Conservation (phyloP, 495 filamentous ascomycete genomes). For the Bacidia gigantensis region DNA sequence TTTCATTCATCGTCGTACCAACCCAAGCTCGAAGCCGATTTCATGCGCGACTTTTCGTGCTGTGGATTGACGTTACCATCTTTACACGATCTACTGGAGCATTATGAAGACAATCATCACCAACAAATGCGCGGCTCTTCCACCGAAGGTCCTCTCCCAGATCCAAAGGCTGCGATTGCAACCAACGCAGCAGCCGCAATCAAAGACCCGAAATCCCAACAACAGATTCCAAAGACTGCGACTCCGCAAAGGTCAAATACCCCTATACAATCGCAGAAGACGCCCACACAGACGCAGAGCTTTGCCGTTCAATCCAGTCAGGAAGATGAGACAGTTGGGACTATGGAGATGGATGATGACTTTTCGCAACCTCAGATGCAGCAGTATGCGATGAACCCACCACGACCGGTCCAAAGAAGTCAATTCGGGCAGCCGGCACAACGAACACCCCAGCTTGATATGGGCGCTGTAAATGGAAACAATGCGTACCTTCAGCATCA, state of each 20-base stretch:
- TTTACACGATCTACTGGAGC: conserved; percentile 85
- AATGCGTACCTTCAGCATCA: conserved; percentile 42
- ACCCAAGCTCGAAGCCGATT: conserved; percentile 92
- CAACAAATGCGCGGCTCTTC: conserved; percentile 30
- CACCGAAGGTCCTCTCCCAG: conserved; percentile 33
- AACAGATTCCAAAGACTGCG: conserved; percentile 28
- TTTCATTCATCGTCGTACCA: conserved; percentile 96
- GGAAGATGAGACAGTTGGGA: conserved; percentile 63
- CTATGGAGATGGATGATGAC: conserved; percentile 94
- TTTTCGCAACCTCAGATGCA: conserved; percentile 17
- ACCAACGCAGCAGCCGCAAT: conserved; percentile 35
- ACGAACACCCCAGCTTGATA: conserved; percentile 51
- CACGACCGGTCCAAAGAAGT: conserved; percentile 23
- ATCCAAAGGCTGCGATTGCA: conserved; percentile 44
- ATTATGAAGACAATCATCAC: conserved; percentile 77
- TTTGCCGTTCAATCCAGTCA: conserved; percentile 34
- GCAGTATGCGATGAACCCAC: conserved; percentile 37
- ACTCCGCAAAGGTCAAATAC: conserved; percentile 20
- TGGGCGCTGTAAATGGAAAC: conserved; percentile 41
- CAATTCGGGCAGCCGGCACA: conserved; percentile 59
- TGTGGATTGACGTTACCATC: conserved; percentile 78
- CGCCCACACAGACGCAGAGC: conserved; percentile 12
- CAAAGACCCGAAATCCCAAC: conserved; percentile 33
- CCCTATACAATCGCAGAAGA: conserved; percentile 21
- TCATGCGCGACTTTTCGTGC: conserved; percentile 91